Evolutionary conservation across 2,329 filamentous ascomycete species (phyloP).

Genomic region (Didymella keratinophila): DNA sequence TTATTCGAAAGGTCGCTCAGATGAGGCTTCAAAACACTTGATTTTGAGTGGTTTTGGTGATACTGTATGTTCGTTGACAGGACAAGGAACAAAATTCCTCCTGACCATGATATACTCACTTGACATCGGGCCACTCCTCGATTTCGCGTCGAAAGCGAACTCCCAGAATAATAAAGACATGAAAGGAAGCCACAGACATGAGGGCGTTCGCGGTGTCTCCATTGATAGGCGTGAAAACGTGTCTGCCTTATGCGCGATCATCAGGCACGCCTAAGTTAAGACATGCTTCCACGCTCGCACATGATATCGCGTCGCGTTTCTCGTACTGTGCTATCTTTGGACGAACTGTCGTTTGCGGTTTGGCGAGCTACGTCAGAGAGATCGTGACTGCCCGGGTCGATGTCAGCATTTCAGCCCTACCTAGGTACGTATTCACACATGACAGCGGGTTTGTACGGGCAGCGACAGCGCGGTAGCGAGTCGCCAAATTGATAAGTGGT

Average conservation of each 20-base stretch:
- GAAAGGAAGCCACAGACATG: conserved; percentile 5
- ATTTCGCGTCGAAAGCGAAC: conserved; percentile 6
- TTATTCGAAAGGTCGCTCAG: background rate
- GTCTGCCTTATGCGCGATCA: conserved; percentile 28
- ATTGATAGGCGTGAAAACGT: conserved; percentile 11
- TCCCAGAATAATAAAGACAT: background rate
- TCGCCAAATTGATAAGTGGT: too few relatives aligned
- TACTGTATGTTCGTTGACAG: background rate
- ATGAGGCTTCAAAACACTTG: background rate
- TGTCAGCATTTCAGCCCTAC: conserved; percentile 15
- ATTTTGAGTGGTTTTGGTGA: too few relatives aligned
- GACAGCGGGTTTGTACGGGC: too few relatives aligned
- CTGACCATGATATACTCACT: background rate
- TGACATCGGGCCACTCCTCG: too few relatives aligned
- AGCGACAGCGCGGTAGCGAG: background rate
- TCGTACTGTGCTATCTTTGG: conserved; percentile 23
- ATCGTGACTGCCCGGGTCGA: conserved; percentile 3
- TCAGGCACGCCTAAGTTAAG: conserved; percentile 19
- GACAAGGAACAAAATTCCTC: background rate
- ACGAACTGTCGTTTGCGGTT: conserved; percentile 6
- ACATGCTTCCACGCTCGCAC: conserved; percentile 25
- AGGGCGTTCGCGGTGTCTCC: conserved; percentile 6
- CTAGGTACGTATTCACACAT: too few relatives aligned
- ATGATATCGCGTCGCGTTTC: conserved; percentile 37
- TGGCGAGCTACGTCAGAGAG: conserved; percentile 13